Evolutionary conservation across 1,139 yeast genomes (phyloP), one percentile per base, ranked within the genome.

Genomic region (Arxiozyma slooffiae): DNA sequence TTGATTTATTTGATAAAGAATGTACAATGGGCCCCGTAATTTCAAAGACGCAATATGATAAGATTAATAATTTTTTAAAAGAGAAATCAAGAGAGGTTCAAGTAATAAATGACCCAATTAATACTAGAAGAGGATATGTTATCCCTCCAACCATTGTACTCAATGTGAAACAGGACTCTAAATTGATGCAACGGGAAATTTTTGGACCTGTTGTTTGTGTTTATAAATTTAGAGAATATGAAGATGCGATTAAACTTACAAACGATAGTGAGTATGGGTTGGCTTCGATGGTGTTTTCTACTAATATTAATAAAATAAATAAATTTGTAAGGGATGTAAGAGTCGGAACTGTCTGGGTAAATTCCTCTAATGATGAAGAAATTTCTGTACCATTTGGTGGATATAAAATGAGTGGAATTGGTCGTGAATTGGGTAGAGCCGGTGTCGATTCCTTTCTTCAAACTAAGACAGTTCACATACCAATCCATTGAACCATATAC

Each of bases 181-280:
- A 71, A 56, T 77, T 83, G 58, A 82, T 78, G 52, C 73, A 71
- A 61, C 89, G 83, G 58, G 92, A 84, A 70, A 87, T 89, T 59
- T 89, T 89, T 64, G 96, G 97, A 36, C 96, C 97, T n/a, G 95
- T 88, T 39, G 88, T 84, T 47, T 78, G 86, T n/a, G 74, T 85
- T 49, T 73, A 81, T 57, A 81, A 80, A 68, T 89, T 89, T 70
- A 71, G 72, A 51, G 77, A 82, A 47, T 80, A 78, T 54, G 89
- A 84, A 51, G 92, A 88, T 62, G 96, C 80, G 24, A 68, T 89
- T 45, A 70, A 70, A 51, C 71, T 77, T 60, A 94, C 95, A 52
- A 87, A 87, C 66, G 81, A 81, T 64, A 74, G 92, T 23, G 73
- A 72, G 45, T 89, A 85, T 64, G 94, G 94, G 49, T 75, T 84